Conservation (phyloP, 1,284 basidiomycete species). For the Inonotus obliquus region DNA sequence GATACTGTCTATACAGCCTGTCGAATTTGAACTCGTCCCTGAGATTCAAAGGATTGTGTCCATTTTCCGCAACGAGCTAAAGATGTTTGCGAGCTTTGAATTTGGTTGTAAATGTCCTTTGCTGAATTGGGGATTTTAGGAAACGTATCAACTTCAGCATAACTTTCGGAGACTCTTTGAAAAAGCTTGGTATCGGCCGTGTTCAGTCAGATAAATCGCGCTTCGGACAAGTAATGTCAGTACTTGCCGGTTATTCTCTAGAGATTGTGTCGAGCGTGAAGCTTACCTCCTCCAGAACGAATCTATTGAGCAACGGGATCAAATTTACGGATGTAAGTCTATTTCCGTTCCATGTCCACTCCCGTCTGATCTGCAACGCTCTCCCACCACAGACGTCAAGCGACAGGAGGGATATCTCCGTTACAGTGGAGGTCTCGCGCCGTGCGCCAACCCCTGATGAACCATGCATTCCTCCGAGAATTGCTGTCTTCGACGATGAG, state of each 20-base stretch:
- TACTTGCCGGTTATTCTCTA: neutral
- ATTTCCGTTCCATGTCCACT: neutral
- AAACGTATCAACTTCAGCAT: constrained; percentile 24
- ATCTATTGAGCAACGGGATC: constrained; percentile 25
- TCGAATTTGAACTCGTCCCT: constrained; percentile 29
- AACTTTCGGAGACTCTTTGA: constrained; percentile 22
- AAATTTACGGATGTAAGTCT: constrained; percentile 19
- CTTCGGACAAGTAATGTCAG: constrained; percentile 24
- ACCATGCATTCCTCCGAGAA: constrained; percentile 21
- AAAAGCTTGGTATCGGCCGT: constrained; percentile 17
- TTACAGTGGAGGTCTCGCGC: constrained; percentile 24
- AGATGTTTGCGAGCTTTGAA: constrained; percentile 25
- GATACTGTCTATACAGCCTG: constrained; percentile 24
- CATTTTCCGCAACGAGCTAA: constrained; percentile 35
- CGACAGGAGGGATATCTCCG: constrained; percentile 21
- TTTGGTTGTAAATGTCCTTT: neutral
- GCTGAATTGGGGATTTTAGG: constrained; percentile 17
- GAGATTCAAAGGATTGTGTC: constrained; percentile 31
- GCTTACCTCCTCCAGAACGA: constrained; percentile 18
- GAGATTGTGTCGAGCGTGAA: neutral
- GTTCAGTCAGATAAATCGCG: constrained; percentile 24
- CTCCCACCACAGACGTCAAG: constrained; percentile 20
- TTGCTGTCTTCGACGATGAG: neutral
- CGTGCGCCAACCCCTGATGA: constrained; percentile 18
- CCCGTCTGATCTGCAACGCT: no score